Percentiles rank a stretch among this genome's conserved stretches.
Conservation (phyloP, 768 basidiomycete genomes). For the Cytidiella melzeri region DNA sequence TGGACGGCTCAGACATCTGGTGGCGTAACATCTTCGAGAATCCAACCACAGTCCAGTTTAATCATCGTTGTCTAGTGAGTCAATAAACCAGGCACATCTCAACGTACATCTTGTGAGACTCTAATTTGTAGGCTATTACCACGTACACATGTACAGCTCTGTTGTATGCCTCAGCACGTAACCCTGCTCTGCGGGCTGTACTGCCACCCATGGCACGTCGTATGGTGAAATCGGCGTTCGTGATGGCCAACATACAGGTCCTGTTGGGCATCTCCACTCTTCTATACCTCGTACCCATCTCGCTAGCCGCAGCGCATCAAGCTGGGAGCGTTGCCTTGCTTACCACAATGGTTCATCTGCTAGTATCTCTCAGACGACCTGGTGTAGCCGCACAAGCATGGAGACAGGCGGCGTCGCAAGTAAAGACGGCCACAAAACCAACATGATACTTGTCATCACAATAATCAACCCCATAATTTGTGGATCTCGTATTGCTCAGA, state of each 20-base stretch:
- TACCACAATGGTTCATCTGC: conserved; percentile 73
- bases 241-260: conserved; percentile 81
- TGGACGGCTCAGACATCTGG: conserved; percentile 75
- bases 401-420: conserved; percentile 32
- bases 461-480: no score
- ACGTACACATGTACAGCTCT: conserved; percentile 69
- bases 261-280: conserved; percentile 73
- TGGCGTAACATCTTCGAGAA: conserved; percentile 98
- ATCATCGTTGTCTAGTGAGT: conserved; percentile 87
- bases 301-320: conserved; percentile 90
- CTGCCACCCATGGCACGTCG: conserved; percentile 59
- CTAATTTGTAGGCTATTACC: conserved; percentile 64
- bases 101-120: neutral
- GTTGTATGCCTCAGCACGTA: conserved; percentile 55
- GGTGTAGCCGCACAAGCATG: conserved; percentile 56
- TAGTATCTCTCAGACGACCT: conserved; percentile 68
- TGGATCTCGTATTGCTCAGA: no score
- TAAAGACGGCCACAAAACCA: neutral
- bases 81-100: neutral
- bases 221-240: conserved; percentile 57
- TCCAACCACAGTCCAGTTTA: conserved; percentile 95
- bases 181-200: conserved; percentile 35
- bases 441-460: no score
- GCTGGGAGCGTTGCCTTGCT: conserved; percentile 89
- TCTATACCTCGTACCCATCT: conserved; percentile 88